phyloP scores from a whole-genome alignment of 1,284 basidiomycete species.

The Trichosporon coremiiforme region DNA sequence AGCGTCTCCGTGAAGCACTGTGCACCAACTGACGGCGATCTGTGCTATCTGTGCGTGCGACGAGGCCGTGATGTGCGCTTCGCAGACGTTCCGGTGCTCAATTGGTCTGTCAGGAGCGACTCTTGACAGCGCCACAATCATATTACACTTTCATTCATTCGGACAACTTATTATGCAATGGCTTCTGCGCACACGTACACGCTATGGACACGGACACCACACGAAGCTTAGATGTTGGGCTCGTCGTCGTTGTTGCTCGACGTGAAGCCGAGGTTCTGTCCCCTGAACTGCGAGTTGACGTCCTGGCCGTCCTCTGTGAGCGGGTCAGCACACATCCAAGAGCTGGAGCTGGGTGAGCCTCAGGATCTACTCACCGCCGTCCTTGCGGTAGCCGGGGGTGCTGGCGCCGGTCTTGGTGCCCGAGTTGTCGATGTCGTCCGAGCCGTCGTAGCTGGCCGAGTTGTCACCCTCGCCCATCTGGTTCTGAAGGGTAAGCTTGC shows the following conservation, averaged over 20 bases:
- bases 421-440: conserved; percentile 27
- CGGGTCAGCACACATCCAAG: not conserved
- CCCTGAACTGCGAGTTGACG: conserved; percentile 29
- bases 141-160: conserved; percentile 19
- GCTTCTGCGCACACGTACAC: conserved; percentile 15
- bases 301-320: conserved; percentile 26
- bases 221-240: conserved; percentile 30
- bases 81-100: no score
- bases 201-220: not conserved
- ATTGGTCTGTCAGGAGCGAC: no score
- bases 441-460: conserved; percentile 11
- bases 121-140: not conserved
- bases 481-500: conserved; percentile 31
- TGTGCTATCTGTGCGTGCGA: not conserved
- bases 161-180: conserved; percentile 18
- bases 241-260: conserved; percentile 32
- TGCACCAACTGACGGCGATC: not conserved
- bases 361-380: conserved; percentile 37
- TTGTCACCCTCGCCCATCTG: conserved; percentile 35
- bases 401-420: conserved; percentile 41
- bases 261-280: conserved; percentile 33
- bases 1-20: not conserved
- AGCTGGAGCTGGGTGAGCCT: not conserved
- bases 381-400: conserved; percentile 46
- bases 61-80: no score